phyloP scores from a whole-genome alignment of 169 alveolate species.

The Plasmodium berghei region DNA sequence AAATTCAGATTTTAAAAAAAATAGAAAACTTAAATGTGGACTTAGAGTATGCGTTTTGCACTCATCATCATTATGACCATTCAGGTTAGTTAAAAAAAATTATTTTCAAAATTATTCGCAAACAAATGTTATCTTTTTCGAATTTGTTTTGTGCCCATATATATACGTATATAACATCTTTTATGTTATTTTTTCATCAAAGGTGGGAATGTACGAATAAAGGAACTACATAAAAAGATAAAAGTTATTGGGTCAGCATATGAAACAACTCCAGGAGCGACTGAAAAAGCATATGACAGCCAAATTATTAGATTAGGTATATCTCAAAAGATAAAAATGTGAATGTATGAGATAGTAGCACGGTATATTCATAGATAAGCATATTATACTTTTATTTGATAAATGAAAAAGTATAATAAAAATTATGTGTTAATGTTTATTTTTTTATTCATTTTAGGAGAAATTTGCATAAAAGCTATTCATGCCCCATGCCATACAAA shows the following conservation, averaged over 20 bases:
- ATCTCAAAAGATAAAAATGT: background rate
- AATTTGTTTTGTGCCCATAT: background rate
- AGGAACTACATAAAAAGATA: constrained; percentile 81
- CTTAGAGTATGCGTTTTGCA: constrained; percentile 77
- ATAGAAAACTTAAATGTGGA: constrained; percentile 77
- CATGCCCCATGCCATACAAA: constrained; percentile 96
- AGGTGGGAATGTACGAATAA: constrained; percentile 90
- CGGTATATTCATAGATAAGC: background rate
- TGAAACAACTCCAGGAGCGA: constrained; percentile 91
- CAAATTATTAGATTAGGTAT: constrained; percentile 79
- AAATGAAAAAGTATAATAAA: background rate
- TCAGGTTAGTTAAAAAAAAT: constrained; percentile 67
- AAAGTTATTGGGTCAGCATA: constrained; percentile 91
- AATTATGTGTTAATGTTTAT: no score
- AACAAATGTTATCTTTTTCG: background rate
- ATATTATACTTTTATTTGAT: background rate
- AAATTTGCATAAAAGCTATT: constrained; percentile 83
- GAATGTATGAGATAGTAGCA: background rate
- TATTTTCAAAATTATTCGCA: background rate
- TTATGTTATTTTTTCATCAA: background rate
- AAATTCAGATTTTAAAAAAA: constrained; percentile 25
- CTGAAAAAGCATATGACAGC: constrained; percentile 85
- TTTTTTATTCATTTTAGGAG: constrained; percentile 74
- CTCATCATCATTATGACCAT: constrained; percentile 92
- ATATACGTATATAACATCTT: background rate